Percentiles rank a stretch among this genome's conserved stretches.
These are phyloP conservation scores for Lepraria neglecta DNA, from an alignment of 495 filamentous ascomycete species.

Conservation along the genomic window DNA sequence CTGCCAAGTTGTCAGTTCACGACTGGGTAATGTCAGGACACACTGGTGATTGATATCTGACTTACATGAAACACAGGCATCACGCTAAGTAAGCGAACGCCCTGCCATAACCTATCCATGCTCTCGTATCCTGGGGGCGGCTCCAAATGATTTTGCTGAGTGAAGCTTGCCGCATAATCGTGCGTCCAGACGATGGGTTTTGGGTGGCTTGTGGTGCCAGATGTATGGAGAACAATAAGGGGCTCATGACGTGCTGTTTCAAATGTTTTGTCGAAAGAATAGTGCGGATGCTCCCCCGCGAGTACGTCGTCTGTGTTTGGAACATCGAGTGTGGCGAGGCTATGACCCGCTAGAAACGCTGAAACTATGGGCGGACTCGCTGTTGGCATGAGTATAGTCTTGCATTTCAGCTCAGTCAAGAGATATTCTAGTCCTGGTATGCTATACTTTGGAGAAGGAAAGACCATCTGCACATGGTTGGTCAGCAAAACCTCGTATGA, in stretches of 20 bases:
- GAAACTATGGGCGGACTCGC: constrained; percentile 24
- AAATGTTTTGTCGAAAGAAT: constrained; percentile 31
- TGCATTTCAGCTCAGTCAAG: constrained; percentile 30
- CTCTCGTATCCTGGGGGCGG: constrained; percentile 7
- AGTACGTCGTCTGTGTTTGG: constrained; percentile 33
- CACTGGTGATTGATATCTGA: background rate
- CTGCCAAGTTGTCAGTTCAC: background rate
- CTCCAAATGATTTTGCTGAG: background rate
- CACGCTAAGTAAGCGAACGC: background rate
- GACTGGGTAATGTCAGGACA: no score
- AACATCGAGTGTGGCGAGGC: constrained; percentile 23
- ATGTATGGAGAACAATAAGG: constrained; percentile 18
- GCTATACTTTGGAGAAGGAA: constrained; percentile 36
- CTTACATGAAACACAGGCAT: constrained; percentile 4
- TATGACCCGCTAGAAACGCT: constrained; percentile 23
- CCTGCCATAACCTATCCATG: background rate
- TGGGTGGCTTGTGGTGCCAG: background rate
- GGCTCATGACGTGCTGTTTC: constrained; percentile 28
- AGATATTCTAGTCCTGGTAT: constrained; percentile 29
- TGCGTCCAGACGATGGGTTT: constrained; percentile 3
- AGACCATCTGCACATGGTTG: constrained; percentile 30
- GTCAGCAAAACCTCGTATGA: background rate
- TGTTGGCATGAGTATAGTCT: constrained; percentile 26
- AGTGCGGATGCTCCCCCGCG: constrained; percentile 22
- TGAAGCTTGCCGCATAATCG: background rate